Evolutionary conservation across 2,329 filamentous ascomycete genomes (phyloP).

Genomic region (Trichoderma oligosporum): DNA sequence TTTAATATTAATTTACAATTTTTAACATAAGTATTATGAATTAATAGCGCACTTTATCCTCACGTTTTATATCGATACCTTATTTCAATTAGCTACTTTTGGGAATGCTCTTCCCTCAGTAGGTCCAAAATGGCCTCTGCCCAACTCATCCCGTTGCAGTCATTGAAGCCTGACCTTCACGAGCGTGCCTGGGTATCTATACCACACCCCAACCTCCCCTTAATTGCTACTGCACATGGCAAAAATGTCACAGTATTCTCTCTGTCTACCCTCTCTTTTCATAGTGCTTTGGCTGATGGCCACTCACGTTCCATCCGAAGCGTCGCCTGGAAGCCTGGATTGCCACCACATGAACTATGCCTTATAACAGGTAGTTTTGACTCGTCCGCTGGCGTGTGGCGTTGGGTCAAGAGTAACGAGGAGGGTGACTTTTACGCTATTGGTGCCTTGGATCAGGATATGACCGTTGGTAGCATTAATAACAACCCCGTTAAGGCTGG

Average conservation of each 20-base stretch:
- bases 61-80: too few relatives aligned
- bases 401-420: conserved; percentile 51
- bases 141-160: conserved; percentile 44
- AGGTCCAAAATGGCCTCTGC: conserved; percentile 16
- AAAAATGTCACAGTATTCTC: conserved; percentile 89
- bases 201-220: conserved; percentile 80
- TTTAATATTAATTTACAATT: neutral
- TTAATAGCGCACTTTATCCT: too few relatives aligned
- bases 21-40: neutral
- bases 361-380: conserved; percentile 94
- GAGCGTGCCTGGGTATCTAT: conserved; percentile 80
- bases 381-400: conserved; percentile 82
- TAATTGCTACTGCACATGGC: conserved; percentile 83
- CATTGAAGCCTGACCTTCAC: conserved; percentile 55
- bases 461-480: conserved; percentile 25
- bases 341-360: conserved; percentile 61
- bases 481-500: conserved; percentile 35
- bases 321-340: conserved; percentile 79
- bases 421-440: conserved; percentile 28
- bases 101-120: neutral
- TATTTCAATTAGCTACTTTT: too few relatives aligned
- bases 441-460: conserved; percentile 41
- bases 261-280: conserved; percentile 71
- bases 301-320: conserved; percentile 87
- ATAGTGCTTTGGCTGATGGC: conserved; percentile 77